Evolutionary conservation across 1,284 basidiomycete species (phyloP), one percentile per base, ranked within the genome.

Genomic region (Austropuccinia psidii): DNA sequence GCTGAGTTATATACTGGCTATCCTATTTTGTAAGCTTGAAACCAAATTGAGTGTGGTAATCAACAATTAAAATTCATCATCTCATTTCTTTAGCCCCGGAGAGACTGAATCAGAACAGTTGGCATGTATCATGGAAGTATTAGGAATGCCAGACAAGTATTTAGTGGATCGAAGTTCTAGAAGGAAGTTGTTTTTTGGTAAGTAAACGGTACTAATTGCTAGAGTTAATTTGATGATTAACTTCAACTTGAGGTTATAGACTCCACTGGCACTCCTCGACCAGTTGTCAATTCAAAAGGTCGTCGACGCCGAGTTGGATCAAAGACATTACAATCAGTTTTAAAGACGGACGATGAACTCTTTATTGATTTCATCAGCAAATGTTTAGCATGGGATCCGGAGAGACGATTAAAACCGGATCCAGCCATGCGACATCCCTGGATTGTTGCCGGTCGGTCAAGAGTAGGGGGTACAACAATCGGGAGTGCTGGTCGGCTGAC

Each of bases 1-100:
- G 95, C 94, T 24, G 96, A 99, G 82, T 84, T 99, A 52, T 96
- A 91, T 82, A 98, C 96, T n/a, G 96, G 96, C 0, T 97, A 93
- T 81, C 96, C 96, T 0, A 94, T 98, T 78, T 98, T 98, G 76
- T 76, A 27, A 64, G 76, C 70, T 17, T n/a, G 6, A 17, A 21
- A 17, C 3, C 13, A 29, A 9, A 15, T 1, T 11, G 41, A 11
- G 41, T 11, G n/a, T 37, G 8, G 21, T 70, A 29, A 24, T 2
- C 21, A 13, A 52, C 17, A 54, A 35, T 54, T 4, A 17, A 37
- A 13, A 41, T 41, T 21, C 8, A 41, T 9, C 1, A 27, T 33
- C 11, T 4, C 4, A 24, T 4, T 45, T 47, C 2, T 3, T 33
- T 31, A 64, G 60, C 55, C 70, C 70, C 2, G 70, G 70, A 35